Base-by-base conservation (phyloP, 768 basidiomycete species). In the Auriculariales sp. region DNA sequence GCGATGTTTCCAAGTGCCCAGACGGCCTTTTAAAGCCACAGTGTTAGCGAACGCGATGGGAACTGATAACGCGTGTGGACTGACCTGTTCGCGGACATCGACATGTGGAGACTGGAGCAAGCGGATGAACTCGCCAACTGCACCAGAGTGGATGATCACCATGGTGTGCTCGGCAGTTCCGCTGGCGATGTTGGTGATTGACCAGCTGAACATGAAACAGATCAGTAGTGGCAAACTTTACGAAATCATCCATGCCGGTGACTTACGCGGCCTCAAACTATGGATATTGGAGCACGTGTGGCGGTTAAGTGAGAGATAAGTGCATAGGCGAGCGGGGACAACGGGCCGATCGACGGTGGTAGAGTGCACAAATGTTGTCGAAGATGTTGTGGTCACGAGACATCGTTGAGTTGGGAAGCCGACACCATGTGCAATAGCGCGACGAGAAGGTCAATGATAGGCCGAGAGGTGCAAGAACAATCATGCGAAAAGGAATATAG, bases 1-100 rank as follows among this genome's bases (percentile, higher is more conserved):
- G 95, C 95, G 55, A 99, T 98, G 69, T 99, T 99, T 52, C 95
- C n/a, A n/a, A n/a, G n/a, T n/a, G n/a, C n/a, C n/a, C n/a, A n/a
- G n/a, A n/a, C n/a, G n/a, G n/a, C n/a, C n/a, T n/a, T n/a, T n/a
- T n/a, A n/a, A n/a, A n/a, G n/a, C n/a, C n/a, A n/a, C n/a, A n/a
- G n/a, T n/a, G n/a, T n/a, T n/a, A n/a, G n/a, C n/a, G n/a, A n/a
- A n/a, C n/a, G n/a, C n/a, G n/a, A n/a, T n/a, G n/a, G n/a, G n/a
- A n/a, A n/a, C n/a, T n/a, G n/a, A n/a, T n/a, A 95, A 52, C 98
- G 75, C 19, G 95, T 95, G 95, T 93, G 98, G 25, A 99, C 95
- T 24, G 95, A 49, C 95, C 68, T 99, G 95, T 68, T 99, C 95
- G 53, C 94, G 83, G 53, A 99, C 95, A 67, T 99, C 95, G 52